Conservation (phyloP, 176 grass and related monocot genomes). For the Themeda triandra region DNA sequence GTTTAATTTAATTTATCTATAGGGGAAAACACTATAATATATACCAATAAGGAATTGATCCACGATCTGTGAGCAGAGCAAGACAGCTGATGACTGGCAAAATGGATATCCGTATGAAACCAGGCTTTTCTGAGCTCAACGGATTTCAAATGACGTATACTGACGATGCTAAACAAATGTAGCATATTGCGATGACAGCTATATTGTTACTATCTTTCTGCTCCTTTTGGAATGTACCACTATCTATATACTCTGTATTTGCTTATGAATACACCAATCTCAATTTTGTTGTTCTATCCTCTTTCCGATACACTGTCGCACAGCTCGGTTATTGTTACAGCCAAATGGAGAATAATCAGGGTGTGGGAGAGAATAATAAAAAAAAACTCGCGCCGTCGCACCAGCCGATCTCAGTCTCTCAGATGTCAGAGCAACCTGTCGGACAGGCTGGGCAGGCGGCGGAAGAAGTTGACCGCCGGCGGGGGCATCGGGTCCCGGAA, state of each 20-base stretch:
- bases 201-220: background rate
- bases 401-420: background rate
- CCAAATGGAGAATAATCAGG: background rate
- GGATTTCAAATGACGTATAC: background rate
- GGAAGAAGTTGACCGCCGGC: conserved; percentile 89
- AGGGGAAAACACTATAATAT: background rate
- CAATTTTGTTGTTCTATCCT: conserved; percentile 11
- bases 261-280: conserved; percentile 8
- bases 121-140: background rate
- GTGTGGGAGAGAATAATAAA: no score
- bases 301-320: background rate
- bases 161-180: background rate
- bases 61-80: background rate
- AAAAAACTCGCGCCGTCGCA: background rate
- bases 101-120: background rate
- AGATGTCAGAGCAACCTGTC: conserved; percentile 66
- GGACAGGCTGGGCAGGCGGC: conserved; percentile 83
- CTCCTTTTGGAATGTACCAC: background rate
- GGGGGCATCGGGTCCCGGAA: conserved; percentile 95
- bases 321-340: background rate
- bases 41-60: background rate
- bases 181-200: background rate
- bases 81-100: background rate
- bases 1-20: background rate
- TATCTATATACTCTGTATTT: background rate